Conservation (phyloP, 768 basidiomycete genomes). For the Leucocoprinus birnbaumii region DNA sequence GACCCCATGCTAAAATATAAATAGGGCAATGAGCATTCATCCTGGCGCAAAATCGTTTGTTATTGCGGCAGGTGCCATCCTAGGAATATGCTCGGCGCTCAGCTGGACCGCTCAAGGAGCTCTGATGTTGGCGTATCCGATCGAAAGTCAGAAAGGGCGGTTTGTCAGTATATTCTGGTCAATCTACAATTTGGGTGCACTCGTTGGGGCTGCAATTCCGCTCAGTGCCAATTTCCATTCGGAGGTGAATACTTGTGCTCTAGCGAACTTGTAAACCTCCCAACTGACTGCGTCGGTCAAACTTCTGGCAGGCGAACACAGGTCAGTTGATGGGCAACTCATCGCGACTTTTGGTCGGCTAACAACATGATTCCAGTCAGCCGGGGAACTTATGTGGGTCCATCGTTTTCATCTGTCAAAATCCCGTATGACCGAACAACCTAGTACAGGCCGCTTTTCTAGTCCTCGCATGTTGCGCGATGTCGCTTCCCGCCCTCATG, state of each 20-base stretch:
- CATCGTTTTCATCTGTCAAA: neutral
- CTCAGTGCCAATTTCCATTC: conserved; percentile 70
- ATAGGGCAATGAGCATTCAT: conserved; percentile 70
- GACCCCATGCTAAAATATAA: neutral
- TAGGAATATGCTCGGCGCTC: conserved; percentile 70
- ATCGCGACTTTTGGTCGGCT: neutral
- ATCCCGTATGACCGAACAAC: neutral
- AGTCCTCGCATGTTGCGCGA: conserved; percentile 66
- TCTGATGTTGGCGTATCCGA: conserved; percentile 84
- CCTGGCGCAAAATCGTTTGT: conserved; percentile 58
- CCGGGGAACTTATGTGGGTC: conserved; percentile 72
- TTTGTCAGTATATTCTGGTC: conserved; percentile 83
- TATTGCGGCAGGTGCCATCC: conserved; percentile 66
- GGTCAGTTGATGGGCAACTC: conserved; percentile 37
- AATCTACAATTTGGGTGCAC: conserved; percentile 80
- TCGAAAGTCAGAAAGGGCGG: conserved; percentile 71
- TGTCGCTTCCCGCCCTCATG: conserved; percentile 67
- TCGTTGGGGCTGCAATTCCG: conserved; percentile 75
- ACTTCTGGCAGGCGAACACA: conserved; percentile 19
- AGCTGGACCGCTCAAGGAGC: conserved; percentile 87
- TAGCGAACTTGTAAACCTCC: no score
- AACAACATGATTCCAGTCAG: conserved; percentile 38
- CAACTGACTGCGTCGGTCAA: neutral
- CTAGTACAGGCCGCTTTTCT: conserved; percentile 61
- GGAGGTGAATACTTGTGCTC: no score